phyloP scores from a whole-genome alignment of 1,284 basidiomycete species.

The Ceratobasidium sp. region DNA sequence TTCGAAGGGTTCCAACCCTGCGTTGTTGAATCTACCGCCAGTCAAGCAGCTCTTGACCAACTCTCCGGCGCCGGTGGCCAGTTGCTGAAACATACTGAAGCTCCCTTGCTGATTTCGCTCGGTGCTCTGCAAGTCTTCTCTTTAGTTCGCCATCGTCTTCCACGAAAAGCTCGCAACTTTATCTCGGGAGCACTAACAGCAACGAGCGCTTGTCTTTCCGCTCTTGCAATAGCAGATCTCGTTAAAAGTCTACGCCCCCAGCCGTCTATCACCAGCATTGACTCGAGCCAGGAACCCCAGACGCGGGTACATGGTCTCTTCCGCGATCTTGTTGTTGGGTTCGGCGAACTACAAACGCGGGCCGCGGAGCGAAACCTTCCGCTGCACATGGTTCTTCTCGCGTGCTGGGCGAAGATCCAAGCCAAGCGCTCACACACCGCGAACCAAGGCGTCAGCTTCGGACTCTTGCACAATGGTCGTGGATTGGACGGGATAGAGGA shows the following conservation, averaged over 20 bases:
- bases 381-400: slow-evolving; percentile 58
- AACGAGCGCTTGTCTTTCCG: not conserved
- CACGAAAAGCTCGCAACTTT: slow-evolving; percentile 3
- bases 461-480: slow-evolving; percentile 62
- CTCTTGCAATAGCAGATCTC: not conserved
- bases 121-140: not conserved
- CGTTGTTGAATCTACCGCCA: slow-evolving; percentile 2
- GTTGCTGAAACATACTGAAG: not conserved
- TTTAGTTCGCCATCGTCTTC: not conserved
- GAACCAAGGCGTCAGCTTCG: slow-evolving; percentile 55
- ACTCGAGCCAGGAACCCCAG: slow-evolving; percentile 19
- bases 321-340: slow-evolving; percentile 48
- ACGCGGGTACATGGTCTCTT: slow-evolving; percentile 53
- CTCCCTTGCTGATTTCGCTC: not conserved
- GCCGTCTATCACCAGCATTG: not conserved
- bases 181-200: not conserved
- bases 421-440: slow-evolving; percentile 52
- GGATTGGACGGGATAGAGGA: slow-evolving; percentile 54
- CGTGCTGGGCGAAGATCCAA: slow-evolving; percentile 61
- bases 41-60: not conserved
- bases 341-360: slow-evolving; percentile 2
- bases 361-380: slow-evolving; percentile 18
- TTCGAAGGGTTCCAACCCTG: slow-evolving; percentile 13
- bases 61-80: not conserved
- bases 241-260: not conserved